phyloP scores from a whole-genome alignment of 495 filamentous ascomycete genomes.

The Umbilicaria muhlenbergii region DNA sequence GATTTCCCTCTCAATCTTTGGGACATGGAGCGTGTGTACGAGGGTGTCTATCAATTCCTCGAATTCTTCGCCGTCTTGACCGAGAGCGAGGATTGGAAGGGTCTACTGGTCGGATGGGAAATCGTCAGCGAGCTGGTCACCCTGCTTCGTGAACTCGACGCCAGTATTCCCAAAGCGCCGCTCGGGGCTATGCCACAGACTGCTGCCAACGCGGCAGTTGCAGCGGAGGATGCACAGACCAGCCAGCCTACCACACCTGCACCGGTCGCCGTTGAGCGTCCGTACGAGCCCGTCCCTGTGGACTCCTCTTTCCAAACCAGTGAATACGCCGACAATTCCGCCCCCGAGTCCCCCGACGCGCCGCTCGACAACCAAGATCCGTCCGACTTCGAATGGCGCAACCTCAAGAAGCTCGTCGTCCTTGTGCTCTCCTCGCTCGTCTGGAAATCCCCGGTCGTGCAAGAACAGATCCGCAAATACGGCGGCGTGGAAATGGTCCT shows the following conservation, averaged over 20 bases:
- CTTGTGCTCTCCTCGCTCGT: constrained; percentile 74
- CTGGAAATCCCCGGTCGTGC: constrained; percentile 63
- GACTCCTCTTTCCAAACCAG: constrained; percentile 20
- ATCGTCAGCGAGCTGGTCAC: constrained; percentile 70
- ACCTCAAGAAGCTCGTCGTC: constrained; percentile 82
- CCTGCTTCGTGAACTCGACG: constrained; percentile 71
- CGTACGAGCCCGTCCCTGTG: constrained; percentile 35
- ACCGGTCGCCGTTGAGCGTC: constrained; percentile 39
- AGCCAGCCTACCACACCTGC: constrained; percentile 8
- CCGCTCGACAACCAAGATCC: constrained; percentile 63
- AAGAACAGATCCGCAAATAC: constrained; percentile 66
- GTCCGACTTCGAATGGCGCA: constrained; percentile 81
- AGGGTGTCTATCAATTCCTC: constrained; percentile 82
- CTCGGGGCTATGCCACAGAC: constrained; percentile 25
- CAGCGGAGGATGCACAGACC: constrained; percentile 11
- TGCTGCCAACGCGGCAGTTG: constrained; percentile 10
- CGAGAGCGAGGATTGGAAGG: constrained; percentile 51
- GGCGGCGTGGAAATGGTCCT: constrained; percentile 77
- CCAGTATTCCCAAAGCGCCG: constrained; percentile 61
- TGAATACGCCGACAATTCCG: constrained; percentile 27
- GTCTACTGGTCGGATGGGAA: constrained; percentile 76
- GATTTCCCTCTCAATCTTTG: constrained; percentile 90
- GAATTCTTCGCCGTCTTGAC: constrained; percentile 88
- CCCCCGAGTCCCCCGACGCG: constrained; percentile 31
- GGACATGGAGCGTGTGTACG: constrained; percentile 88